These are phyloP conservation scores for Luvunga scandens DNA, from an alignment of 345 rosid genomes.

Conservation along the genomic window DNA sequence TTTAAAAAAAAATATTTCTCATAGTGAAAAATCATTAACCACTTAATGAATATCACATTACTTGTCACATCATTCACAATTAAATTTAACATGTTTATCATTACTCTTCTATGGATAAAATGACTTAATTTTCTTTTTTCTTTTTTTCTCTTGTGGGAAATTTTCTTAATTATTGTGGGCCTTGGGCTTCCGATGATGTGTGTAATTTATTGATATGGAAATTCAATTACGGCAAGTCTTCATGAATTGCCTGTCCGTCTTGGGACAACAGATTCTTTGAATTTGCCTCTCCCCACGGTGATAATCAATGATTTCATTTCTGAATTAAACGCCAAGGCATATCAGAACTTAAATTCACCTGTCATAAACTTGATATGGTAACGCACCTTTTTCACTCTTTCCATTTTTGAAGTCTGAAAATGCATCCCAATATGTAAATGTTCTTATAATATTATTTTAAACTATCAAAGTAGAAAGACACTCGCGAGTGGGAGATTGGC, in stretches of 20 bases:
- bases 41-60: too few species aligned
- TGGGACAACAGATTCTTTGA: neutral
- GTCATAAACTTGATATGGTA: neutral
- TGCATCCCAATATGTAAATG: too few species aligned
- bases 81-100: too few species aligned
- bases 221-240: neutral
- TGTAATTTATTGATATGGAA: neutral
- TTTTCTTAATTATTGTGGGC: neutral
- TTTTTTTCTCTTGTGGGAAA: neutral
- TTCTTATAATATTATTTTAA: too few species aligned
- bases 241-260: neutral
- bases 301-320: neutral
- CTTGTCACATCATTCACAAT: too few species aligned
- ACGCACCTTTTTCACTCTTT: neutral
- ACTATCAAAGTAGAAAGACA: too few species aligned
- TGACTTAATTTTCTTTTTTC: neutral
- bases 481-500: too few species aligned
- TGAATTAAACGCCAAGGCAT: neutral
- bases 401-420: too few species aligned
- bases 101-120: too few species aligned
- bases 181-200: neutral
- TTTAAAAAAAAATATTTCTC: too few species aligned
- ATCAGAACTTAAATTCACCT: neutral
- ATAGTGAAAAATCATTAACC: too few species aligned
- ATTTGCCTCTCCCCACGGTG: neutral